Evolutionary conservation across 768 basidiomycete species (phyloP).

Genomic region (Sistotremastrum suecicum): DNA sequence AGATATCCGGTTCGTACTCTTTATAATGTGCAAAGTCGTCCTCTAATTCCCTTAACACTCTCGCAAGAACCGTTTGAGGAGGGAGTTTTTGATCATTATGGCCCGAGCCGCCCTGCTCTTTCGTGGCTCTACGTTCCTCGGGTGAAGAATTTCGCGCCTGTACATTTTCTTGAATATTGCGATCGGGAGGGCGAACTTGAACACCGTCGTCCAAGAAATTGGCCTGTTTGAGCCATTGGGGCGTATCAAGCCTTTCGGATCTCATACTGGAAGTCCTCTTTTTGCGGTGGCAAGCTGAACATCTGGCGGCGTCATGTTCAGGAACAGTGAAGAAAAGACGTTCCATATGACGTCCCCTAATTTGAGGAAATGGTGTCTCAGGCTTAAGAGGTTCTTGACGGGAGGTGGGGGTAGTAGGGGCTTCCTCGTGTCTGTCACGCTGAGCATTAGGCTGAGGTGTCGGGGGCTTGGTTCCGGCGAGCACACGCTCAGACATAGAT

Average conservation of each 20-base stretch:
- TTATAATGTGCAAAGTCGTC: constrained; percentile 94
- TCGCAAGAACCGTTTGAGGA: constrained; percentile 74
- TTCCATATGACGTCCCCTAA: constrained; percentile 66
- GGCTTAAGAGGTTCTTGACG: not conserved
- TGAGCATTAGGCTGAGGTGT: no score
- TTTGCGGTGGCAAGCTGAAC: constrained; percentile 48
- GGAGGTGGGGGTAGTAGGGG: constrained; percentile 2
- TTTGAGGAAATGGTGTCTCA: constrained; percentile 62
- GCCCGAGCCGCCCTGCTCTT: not conserved
- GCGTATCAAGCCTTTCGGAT: constrained; percentile 6
- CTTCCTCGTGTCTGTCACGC: constrained; percentile 1
- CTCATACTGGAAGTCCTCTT: constrained; percentile 2
- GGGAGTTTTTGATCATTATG: constrained; percentile 30
- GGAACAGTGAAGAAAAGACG: constrained; percentile 70
- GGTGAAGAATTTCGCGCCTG: not conserved
- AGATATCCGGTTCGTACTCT: constrained; percentile 38
- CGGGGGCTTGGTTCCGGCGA: no score
- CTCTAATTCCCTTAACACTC: constrained; percentile 79
- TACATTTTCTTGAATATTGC: not conserved
- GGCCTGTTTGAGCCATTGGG: constrained; percentile 2
- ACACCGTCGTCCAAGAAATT: not conserved
- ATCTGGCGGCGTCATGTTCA: constrained; percentile 58
- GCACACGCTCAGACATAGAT: no score
- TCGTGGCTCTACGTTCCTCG: no score
- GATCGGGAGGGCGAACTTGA: not conserved